These are phyloP conservation scores for Fusarium torulosum DNA, from an alignment of 2,329 filamentous ascomycete genomes.

Conservation along the genomic window DNA sequence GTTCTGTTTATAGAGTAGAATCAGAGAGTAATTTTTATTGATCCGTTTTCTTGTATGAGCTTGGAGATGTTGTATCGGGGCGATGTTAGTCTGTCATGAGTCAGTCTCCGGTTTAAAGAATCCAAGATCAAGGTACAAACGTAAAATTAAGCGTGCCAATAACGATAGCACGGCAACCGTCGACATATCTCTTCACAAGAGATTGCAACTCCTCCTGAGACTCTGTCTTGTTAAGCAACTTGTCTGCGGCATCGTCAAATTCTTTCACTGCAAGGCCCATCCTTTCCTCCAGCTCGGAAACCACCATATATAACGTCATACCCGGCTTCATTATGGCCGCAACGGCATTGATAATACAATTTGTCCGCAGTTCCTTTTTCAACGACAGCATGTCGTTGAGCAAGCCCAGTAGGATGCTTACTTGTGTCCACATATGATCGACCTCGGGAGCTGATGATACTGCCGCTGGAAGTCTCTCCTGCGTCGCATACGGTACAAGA, in stretches of 20 bases:
- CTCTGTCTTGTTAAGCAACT: constrained; percentile 19
- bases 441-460: constrained; percentile 20
- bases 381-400: constrained; percentile 52
- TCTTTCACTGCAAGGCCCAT: constrained; percentile 39
- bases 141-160: constrained; percentile 53
- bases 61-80: constrained; percentile 51
- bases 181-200: constrained; percentile 44
- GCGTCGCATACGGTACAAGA: constrained; percentile 46
- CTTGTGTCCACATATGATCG: constrained; percentile 43
- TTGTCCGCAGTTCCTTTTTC: constrained; percentile 50
- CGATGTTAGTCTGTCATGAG: constrained; percentile 48
- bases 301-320: constrained; percentile 40
- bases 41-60: constrained; percentile 50
- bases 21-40: constrained; percentile 51
- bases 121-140: constrained; percentile 39
- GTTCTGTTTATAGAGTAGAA: constrained; percentile 6
- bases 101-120: background rate
- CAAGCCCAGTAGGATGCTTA: constrained; percentile 43
- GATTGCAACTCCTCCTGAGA: constrained; percentile 23
- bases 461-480: constrained; percentile 20
- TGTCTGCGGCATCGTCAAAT: constrained; percentile 44
- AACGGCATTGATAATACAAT: constrained; percentile 50
- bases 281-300: constrained; percentile 41
- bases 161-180: constrained; percentile 50
- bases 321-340: constrained; percentile 43